These are phyloP conservation scores for Syncephalastrum racemosum DNA, from an alignment of 371 early-diverging fungal species.

Conservation along the genomic window DNA sequence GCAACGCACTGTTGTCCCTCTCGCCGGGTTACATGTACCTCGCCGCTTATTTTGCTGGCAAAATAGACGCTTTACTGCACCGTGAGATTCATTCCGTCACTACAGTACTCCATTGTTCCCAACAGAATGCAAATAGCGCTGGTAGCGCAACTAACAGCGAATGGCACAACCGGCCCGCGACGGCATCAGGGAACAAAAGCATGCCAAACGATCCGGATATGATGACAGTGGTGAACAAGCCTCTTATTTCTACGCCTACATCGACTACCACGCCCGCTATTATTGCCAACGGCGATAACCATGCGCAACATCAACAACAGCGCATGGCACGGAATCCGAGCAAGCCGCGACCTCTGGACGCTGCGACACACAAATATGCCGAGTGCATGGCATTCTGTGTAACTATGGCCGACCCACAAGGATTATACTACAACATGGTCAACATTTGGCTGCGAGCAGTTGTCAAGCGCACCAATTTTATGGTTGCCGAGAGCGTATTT, in stretches of 20 bases:
- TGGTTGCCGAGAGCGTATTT: slow-evolving; percentile 53
- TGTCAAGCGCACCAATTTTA: slow-evolving; percentile 47
- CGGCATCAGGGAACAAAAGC: neutral
- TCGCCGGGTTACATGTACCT: slow-evolving; percentile 53
- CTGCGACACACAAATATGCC: slow-evolving; percentile 48
- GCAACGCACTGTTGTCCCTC: slow-evolving; percentile 28
- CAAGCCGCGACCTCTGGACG: slow-evolving; percentile 49
- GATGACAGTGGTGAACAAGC: neutral
- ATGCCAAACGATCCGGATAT: neutral
- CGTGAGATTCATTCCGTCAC: slow-evolving; percentile 54
- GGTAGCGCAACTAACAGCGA: no score
- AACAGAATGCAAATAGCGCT: no score
- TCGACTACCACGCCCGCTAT: no score
- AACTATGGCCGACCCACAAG: slow-evolving; percentile 25
- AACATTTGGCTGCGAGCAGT: slow-evolving; percentile 52
- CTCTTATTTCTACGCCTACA: no score
- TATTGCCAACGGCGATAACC: neutral
- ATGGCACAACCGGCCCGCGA: no score
- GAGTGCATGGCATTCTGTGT: slow-evolving; percentile 50
- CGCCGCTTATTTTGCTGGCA: slow-evolving; percentile 47
- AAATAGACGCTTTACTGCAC: slow-evolving; percentile 50
- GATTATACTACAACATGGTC: slow-evolving; percentile 49
- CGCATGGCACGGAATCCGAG: slow-evolving; percentile 18
- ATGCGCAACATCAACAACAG: neutral
- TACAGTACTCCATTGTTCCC: slow-evolving; percentile 19